Conservation (phyloP, 768 basidiomycete genomes). For the Baorangia bicolor region DNA sequence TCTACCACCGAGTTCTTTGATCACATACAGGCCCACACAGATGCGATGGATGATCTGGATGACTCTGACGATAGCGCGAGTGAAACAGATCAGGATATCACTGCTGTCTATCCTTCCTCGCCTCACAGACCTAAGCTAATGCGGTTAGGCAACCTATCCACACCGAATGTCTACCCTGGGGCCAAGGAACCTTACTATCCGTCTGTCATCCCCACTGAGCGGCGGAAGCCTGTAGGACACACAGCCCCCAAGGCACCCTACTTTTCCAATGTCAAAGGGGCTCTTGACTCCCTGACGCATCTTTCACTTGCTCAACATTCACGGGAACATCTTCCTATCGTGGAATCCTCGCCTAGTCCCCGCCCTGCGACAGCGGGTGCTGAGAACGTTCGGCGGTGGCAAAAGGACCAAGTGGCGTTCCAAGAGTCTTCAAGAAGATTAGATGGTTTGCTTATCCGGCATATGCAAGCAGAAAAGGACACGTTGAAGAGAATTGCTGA, state of each 20-base stretch:
- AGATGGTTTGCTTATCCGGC: slow-evolving; percentile 78
- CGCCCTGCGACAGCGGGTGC: slow-evolving; percentile 15
- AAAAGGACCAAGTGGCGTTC: slow-evolving; percentile 33
- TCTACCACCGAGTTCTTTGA: slow-evolving; percentile 77
- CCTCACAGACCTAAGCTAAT: slow-evolving; percentile 46
- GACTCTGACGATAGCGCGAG: slow-evolving; percentile 48
- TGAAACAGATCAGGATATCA: slow-evolving; percentile 40
- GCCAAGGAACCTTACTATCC: slow-evolving; percentile 37
- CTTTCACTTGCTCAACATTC: slow-evolving; percentile 40
- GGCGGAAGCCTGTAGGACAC: slow-evolving; percentile 54
- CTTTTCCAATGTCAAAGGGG: slow-evolving; percentile 46
- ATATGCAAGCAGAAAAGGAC: slow-evolving; percentile 83
- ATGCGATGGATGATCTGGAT: slow-evolving; percentile 73
- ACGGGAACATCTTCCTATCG: slow-evolving; percentile 37
- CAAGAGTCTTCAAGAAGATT: slow-evolving; percentile 63
- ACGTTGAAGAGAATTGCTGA: slow-evolving; percentile 73
- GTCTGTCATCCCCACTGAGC: slow-evolving; percentile 35
- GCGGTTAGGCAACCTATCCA: slow-evolving; percentile 67
- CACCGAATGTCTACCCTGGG: slow-evolving; percentile 56
- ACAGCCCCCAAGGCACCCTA: slow-evolving; percentile 42
- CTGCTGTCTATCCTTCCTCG: slow-evolving; percentile 26
- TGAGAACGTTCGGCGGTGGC: slow-evolving; percentile 31
- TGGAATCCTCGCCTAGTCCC: slow-evolving; percentile 7
- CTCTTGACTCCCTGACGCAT: slow-evolving; percentile 31
- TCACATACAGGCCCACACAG: slow-evolving; percentile 63